Evolutionary conservation across 1,139 yeast species (phyloP), one percentile per base, ranked within the genome.

Genomic region (Taphrina wiesneri): DNA sequence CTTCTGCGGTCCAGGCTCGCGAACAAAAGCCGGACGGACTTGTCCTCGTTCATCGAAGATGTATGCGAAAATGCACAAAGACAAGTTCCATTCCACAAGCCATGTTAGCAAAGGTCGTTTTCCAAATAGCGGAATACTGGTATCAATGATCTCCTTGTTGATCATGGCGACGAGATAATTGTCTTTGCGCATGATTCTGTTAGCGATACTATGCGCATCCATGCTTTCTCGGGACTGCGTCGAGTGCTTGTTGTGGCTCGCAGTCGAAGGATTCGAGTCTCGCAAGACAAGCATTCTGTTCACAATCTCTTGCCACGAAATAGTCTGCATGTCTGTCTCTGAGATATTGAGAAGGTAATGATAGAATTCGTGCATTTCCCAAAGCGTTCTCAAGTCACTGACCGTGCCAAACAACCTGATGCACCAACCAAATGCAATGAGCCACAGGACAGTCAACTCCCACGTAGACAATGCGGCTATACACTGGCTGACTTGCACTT

Each of bases 161-260:
- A 90, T 85, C 73, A 93, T 78, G 0, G 97, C 97, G 73, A 93
- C 90, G 80, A 90, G 82, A 74, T 92, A 93, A 74, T 93, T 93
- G 70, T 95, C 99, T 71, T 87, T 88, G 67, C 99, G 81, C 99
- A 93, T 92, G 67, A 93, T 89, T 69, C 99, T 80, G 75, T 93
- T 95, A 15, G 98, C 98, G 67, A 93, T 90, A 73, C 88, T 96
- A 75, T 91, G 97, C 2, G 98, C 96, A 74, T 90, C 93, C 66
- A 93, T 81, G 69, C 92, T 80, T 59, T 86, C 85, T 72, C 87
- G 88, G 0, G 92, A 85, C 68, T 84, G 71, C 26, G 69, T 64
- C n/a, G 70, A 86, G 66, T 86, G 80, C 39, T 71, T 69, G 25
- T 71, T 61, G 30, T 73, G 70, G 5, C 75, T 75, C 5, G 86